Conservation (phyloP, 1,284 basidiomycete species). For the Ustilago xerochloae region DNA sequence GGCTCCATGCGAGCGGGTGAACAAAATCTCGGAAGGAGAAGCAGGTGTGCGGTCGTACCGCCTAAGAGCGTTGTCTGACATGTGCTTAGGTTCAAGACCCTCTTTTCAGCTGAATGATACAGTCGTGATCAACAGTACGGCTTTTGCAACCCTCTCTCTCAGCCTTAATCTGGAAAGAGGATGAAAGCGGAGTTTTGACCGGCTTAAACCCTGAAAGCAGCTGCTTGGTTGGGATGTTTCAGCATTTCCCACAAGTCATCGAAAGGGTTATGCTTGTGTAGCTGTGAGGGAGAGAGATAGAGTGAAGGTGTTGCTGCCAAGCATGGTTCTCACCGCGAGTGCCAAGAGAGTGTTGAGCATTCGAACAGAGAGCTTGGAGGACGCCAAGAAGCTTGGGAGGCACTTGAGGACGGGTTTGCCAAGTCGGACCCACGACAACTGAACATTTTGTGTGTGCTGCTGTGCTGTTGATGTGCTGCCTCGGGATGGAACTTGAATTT, state of each 20-base stretch:
- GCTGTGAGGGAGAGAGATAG: neutral
- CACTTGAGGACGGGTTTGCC: neutral
- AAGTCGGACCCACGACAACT: constrained; percentile 1
- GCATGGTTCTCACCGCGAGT: too few relatives aligned
- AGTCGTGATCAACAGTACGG: too few relatives aligned
- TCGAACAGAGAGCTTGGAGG: neutral
- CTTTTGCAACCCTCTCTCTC: too few relatives aligned
- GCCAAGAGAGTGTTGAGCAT: too few relatives aligned
- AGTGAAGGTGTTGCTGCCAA: neutral
- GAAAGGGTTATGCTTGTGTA: neutral
- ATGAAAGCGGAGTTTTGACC: neutral
- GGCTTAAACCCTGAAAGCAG: constrained; percentile 3
- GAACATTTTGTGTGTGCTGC: neutral
- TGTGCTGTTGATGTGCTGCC: neutral
- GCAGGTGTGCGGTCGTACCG: too few relatives aligned
- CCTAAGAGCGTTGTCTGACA: neutral
- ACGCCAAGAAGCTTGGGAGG: constrained; percentile 2
- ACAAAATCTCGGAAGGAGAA: too few relatives aligned
- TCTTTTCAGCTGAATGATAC: neutral
- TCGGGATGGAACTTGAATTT: neutral
- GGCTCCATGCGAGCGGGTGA: too few relatives aligned
- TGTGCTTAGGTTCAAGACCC: neutral
- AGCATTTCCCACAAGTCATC: neutral
- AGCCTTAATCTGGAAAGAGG: neutral
- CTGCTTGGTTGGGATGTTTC: neutral